Conservation (phyloP, 2,329 filamentous ascomycete genomes). For the Scedosporium dehoogii region DNA sequence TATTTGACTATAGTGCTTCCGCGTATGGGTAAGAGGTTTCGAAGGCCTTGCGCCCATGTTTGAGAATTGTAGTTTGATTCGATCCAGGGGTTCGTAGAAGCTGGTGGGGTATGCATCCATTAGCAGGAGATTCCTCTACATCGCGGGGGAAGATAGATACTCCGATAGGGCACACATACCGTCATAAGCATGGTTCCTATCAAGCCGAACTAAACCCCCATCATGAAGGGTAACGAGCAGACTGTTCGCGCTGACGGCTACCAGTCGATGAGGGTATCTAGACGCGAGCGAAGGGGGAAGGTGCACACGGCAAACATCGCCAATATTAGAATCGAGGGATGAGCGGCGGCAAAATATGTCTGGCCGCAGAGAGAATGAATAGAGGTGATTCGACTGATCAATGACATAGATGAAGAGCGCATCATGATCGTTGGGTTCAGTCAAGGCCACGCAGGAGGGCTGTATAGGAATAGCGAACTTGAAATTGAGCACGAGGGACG, state of each 20-base stretch:
- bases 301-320: conserved; percentile 67
- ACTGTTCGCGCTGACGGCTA: conserved; percentile 62
- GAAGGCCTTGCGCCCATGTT: conserved; percentile 58
- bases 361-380: conserved; percentile 72
- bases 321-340: conserved; percentile 62
- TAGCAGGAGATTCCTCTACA: neutral
- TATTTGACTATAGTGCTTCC: conserved; percentile 54
- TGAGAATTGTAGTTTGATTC: conserved; percentile 66
- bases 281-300: conserved; percentile 64
- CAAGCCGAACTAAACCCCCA: conserved; percentile 64
- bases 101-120: conserved; percentile 11
- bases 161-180: conserved; percentile 30
- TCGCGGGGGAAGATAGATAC: neutral
- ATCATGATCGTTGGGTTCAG: conserved; percentile 71
- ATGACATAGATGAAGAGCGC: conserved; percentile 70
- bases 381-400: conserved; percentile 68
- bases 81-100: conserved; percentile 43
- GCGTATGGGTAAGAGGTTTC: conserved; percentile 57
- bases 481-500: conserved; percentile 67
- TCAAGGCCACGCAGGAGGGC: conserved; percentile 69
- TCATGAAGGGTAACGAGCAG: conserved; percentile 74
- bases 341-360: conserved; percentile 68
- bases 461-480: conserved; percentile 66
- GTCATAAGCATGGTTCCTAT: conserved; percentile 41
- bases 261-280: conserved; percentile 70